Conservation (phyloP, 2,329 filamentous ascomycete species). For the Alternaria brassicicola region DNA sequence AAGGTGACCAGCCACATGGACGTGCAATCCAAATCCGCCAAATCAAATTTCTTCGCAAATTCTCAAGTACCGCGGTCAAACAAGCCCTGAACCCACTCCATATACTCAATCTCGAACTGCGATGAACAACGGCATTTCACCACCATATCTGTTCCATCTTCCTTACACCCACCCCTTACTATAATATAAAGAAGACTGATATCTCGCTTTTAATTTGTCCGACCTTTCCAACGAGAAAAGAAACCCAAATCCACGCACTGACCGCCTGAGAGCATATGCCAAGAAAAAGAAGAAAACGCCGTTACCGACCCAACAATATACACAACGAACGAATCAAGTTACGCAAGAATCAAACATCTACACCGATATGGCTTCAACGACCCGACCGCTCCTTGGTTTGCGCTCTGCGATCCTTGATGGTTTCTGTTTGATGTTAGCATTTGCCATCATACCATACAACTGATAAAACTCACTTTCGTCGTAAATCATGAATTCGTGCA, state of each 20-base stretch:
- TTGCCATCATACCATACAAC: background rate
- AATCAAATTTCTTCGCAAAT: background rate
- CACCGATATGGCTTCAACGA: constrained; percentile 22
- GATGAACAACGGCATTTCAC: background rate
- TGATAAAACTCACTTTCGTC: constrained; percentile 67
- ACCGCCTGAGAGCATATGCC: background rate
- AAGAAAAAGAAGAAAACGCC: constrained; percentile 21
- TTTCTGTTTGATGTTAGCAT: constrained; percentile 24
- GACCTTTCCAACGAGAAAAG: background rate
- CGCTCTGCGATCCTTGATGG: constrained; percentile 37
- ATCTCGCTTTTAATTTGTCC: constrained; percentile 13
- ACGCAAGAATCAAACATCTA: constrained; percentile 8
- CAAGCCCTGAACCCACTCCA: background rate
- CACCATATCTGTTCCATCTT: background rate
- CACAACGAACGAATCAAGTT: constrained; percentile 25
- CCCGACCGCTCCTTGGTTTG: constrained; percentile 38
- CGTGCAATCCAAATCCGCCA: background rate
- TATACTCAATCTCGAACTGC: background rate
- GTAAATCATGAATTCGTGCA: constrained; percentile 93
- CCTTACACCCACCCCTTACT: background rate
- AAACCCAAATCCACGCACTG: background rate
- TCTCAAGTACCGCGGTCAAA: background rate
- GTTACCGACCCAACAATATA: constrained; percentile 24
- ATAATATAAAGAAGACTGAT: constrained; percentile 1
- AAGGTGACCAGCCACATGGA: background rate